A percentile compares a stretch with the other conserved stretches of the same genome.
Evolutionary conservation across 495 filamentous ascomycete species (phyloP).

Genomic region (Usnea hakonensis): DNA sequence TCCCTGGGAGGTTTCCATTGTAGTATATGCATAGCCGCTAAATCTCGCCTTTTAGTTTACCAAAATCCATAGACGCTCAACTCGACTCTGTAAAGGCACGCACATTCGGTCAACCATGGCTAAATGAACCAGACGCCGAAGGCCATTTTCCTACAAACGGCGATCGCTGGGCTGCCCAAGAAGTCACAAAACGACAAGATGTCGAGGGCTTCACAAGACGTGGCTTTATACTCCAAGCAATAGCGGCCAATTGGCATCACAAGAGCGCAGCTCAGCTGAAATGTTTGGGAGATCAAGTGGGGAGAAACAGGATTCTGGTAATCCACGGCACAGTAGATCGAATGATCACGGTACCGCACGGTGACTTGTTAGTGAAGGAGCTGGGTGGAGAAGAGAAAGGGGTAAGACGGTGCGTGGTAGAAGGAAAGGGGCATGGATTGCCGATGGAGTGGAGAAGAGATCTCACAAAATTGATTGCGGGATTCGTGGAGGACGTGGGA

Average conservation of each 20-base stretch:
- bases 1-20: background rate
- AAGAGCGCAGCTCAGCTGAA: constrained; percentile 58
- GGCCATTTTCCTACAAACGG: constrained; percentile 63
- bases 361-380: constrained; percentile 46
- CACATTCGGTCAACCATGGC: constrained; percentile 55
- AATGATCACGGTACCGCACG: constrained; percentile 67
- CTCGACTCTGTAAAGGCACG: constrained; percentile 46
- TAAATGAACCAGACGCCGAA: constrained; percentile 53
- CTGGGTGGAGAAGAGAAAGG: constrained; percentile 38
- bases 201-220: constrained; percentile 46
- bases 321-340: constrained; percentile 65
- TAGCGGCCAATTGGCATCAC: constrained; percentile 73
- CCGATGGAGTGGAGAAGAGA: constrained; percentile 54
- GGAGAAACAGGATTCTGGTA: constrained; percentile 63
- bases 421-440: constrained; percentile 64
- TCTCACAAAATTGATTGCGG: constrained; percentile 52
- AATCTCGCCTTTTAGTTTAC: constrained; percentile 39
- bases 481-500: constrained; percentile 35
- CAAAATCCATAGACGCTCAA: constrained; percentile 54
- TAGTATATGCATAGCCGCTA: background rate
- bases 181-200: constrained; percentile 57
- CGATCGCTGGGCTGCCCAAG: constrained; percentile 70
- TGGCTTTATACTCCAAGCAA: constrained; percentile 67
- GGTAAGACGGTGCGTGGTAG: constrained; percentile 47
- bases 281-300: constrained; percentile 55